These are phyloP conservation scores for Vaccinium macrocarpon DNA, from an alignment of 148 eudicot species.

Conservation along the genomic window DNA sequence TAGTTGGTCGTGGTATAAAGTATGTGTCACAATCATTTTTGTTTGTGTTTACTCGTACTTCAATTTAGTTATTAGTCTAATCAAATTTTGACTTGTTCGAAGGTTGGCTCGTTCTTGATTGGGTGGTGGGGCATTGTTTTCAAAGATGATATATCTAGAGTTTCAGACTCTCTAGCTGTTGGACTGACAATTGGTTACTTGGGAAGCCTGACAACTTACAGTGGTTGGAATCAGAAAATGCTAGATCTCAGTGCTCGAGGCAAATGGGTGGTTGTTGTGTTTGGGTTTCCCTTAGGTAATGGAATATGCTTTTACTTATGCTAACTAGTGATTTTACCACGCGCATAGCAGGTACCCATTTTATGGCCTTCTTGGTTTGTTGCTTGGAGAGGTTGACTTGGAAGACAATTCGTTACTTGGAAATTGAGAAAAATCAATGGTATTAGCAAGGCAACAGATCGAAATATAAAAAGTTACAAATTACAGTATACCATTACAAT, in stretches of 20 bases:
- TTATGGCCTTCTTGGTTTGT: too few relatives aligned
- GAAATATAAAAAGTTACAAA: too few relatives aligned
- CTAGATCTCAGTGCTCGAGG: constrained; percentile 78
- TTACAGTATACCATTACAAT: too few relatives aligned
- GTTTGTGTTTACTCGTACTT: neutral
- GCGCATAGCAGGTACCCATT: too few relatives aligned
- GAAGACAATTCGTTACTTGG: too few relatives aligned
- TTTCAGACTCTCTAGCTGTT: constrained; percentile 62
- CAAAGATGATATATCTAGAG: constrained; percentile 52
- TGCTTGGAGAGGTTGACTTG: too few relatives aligned
- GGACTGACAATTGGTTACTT: constrained; percentile 86
- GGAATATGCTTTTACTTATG: neutral
- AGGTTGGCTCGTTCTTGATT: constrained; percentile 39
- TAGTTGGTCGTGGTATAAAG: too few relatives aligned
- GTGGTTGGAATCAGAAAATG: constrained; percentile 96
- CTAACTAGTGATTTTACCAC: neutral
- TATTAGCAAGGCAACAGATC: too few relatives aligned
- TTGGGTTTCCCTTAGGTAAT: constrained; percentile 68
- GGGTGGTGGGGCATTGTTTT: too few relatives aligned
- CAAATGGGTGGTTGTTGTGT: constrained; percentile 63
- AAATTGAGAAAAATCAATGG: too few relatives aligned
- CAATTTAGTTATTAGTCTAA: neutral
- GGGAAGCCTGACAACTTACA: constrained; percentile 92
- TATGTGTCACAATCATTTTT: too few relatives aligned
- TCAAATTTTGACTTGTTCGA: constrained; percentile 1